phyloP scores from a whole-genome alignment of 371 early-diverging fungal genomes.

The Mucor mucedo region DNA sequence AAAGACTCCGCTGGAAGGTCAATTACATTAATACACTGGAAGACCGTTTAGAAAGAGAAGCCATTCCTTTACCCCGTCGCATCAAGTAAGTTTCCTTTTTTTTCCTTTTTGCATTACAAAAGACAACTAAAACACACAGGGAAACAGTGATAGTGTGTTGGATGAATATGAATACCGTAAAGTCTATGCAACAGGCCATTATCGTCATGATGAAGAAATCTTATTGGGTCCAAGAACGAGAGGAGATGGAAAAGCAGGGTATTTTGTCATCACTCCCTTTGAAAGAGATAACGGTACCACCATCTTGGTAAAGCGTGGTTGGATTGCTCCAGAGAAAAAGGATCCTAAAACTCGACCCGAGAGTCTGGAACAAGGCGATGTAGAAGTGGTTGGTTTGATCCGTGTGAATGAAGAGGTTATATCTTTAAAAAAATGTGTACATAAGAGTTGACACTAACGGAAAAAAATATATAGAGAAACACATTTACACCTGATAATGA shows the following conservation, averaged over 20 bases:
- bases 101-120: no score
- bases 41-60: constrained; percentile 63
- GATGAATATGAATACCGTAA: constrained; percentile 78
- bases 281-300: constrained; percentile 74
- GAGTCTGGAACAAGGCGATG: constrained; percentile 57
- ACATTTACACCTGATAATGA: constrained; percentile 74
- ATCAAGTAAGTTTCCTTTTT: constrained; percentile 51
- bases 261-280: constrained; percentile 85
- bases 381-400: constrained; percentile 68
- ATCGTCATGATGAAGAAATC: constrained; percentile 77
- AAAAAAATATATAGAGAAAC: constrained; percentile 38
- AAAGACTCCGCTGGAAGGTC: constrained; percentile 90
- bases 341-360: constrained; percentile 63
- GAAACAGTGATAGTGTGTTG: constrained; percentile 45
- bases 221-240: constrained; percentile 80
- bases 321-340: constrained; percentile 78
- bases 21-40: constrained; percentile 76
- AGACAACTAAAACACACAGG: no score
- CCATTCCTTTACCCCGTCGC: constrained; percentile 74
- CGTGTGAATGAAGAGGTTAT: constrained; percentile 67
- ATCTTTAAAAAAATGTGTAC: neutral
- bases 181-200: constrained; percentile 70
- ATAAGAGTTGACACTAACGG: no score
- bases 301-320: constrained; percentile 87
- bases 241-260: constrained; percentile 80